Percentiles rank a stretch among this genome's conserved stretches.
These are phyloP conservation scores for Melanomma pulvis-pyrius DNA, from an alignment of 495 filamentous ascomycete genomes.

Conservation along the genomic window DNA sequence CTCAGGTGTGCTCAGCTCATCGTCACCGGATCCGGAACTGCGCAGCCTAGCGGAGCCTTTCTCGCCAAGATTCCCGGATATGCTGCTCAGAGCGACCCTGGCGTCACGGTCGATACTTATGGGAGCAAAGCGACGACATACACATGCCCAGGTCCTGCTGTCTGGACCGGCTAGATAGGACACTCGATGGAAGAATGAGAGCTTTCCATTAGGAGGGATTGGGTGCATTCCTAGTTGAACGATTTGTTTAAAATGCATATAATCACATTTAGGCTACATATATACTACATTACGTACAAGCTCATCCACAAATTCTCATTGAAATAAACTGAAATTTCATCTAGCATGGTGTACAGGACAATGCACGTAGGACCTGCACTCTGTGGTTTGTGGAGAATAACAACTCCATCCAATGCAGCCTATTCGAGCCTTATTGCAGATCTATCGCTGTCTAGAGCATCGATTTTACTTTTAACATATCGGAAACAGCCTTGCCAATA, in stretches of 20 bases:
- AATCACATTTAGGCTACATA: not conserved
- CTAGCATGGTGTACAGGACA: not conserved
- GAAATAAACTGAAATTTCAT: too few species aligned
- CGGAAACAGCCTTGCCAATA: not conserved
- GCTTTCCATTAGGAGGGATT: too few species aligned
- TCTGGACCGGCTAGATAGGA: slow-evolving; percentile 50
- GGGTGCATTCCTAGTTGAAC: too few species aligned
- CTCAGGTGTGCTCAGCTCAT: slow-evolving; percentile 54
- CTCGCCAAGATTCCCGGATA: slow-evolving; percentile 57
- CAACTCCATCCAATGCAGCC: not conserved
- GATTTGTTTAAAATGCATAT: not conserved
- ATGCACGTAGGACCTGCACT: too few species aligned
- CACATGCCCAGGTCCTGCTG: slow-evolving; percentile 53
- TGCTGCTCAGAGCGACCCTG: slow-evolving; percentile 54
- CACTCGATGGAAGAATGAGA: too few species aligned
- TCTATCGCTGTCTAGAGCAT: too few species aligned
- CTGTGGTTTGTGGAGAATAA: not conserved
- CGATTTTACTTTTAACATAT: not conserved
- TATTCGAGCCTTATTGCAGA: not conserved
- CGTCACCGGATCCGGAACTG: slow-evolving; percentile 55
- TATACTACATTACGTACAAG: not conserved
- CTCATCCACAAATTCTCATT: too few species aligned
- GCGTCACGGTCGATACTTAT: slow-evolving; percentile 58
- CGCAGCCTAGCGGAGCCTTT: slow-evolving; percentile 47
- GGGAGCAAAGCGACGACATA: slow-evolving; percentile 51